Evolutionary conservation across 1,284 basidiomycete species (phyloP).

Genomic region (Ceratobasidium sp.): DNA sequence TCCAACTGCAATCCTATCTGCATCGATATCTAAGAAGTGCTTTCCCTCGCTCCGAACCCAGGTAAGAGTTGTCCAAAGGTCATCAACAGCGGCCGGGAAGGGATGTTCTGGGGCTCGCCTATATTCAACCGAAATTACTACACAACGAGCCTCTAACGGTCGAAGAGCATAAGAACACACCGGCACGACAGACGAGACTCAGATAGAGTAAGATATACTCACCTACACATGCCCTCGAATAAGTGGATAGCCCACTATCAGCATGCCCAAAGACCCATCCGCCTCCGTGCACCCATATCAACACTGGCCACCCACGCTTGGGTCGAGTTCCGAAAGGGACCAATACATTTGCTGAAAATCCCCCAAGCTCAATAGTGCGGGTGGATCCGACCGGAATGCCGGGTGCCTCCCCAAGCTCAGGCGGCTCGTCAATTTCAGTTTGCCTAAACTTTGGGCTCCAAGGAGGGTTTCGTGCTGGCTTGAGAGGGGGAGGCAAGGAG

Average conservation of each 20-base stretch:
- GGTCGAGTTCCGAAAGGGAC: slow-evolving; percentile 65
- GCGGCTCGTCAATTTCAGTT: not conserved
- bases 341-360: slow-evolving; percentile 65
- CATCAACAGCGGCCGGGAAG: slow-evolving; percentile 78
- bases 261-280: slow-evolving; percentile 45
- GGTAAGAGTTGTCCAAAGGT: slow-evolving; percentile 70
- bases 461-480: not conserved
- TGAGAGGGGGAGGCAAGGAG: not conserved
- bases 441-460: slow-evolving; percentile 2
- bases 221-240: slow-evolving; percentile 70
- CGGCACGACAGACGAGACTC: slow-evolving; percentile 48
- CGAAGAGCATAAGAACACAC: not conserved
- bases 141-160: slow-evolving; percentile 51
- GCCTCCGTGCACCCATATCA: slow-evolving; percentile 73
- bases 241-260: slow-evolving; percentile 33
- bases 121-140: slow-evolving; percentile 75
- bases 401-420: slow-evolving; percentile 1
- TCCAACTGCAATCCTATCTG: slow-evolving; percentile 6
- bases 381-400: slow-evolving; percentile 8
- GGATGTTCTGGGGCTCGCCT: slow-evolving; percentile 77
- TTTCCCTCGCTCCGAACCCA: slow-evolving; percentile 66
- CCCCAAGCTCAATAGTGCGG: slow-evolving; percentile 51
- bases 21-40: slow-evolving; percentile 56
- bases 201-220: slow-evolving; percentile 57
- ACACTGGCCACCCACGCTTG: slow-evolving; percentile 66